Conservation (phyloP, 177 flowering plant genomes). For the Telopea speciosissima region DNA sequence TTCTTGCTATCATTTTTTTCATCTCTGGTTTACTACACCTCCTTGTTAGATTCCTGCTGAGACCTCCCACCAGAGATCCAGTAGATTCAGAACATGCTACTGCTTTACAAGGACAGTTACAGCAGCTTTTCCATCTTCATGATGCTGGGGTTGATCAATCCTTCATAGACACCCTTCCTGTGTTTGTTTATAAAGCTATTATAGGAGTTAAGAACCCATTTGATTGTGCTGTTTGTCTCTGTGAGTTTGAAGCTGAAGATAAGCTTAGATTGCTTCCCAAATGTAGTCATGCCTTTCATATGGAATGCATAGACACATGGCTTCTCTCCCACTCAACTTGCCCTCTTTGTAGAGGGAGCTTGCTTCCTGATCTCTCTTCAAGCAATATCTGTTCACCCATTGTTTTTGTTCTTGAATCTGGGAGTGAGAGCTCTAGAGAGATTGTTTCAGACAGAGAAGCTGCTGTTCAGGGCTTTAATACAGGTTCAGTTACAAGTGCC, state of each 20-base stretch:
- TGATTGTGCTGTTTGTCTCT: slow-evolving; percentile 94
- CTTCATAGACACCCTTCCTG: slow-evolving; percentile 80
- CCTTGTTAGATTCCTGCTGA: slow-evolving; percentile 65
- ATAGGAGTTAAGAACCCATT: slow-evolving; percentile 77
- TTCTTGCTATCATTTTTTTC: slow-evolving; percentile 82
- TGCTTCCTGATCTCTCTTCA: slow-evolving; percentile 53
- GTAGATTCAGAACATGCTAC: slow-evolving; percentile 60
- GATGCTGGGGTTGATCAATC: slow-evolving; percentile 94
- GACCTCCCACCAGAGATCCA: slow-evolving; percentile 46
- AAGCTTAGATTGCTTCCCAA: slow-evolving; percentile 79
- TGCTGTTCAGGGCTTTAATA: slow-evolving; percentile 12
- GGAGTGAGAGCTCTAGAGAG: slow-evolving; percentile 69
- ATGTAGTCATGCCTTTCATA: slow-evolving; percentile 94
- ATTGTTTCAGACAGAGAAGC: slow-evolving; percentile 32
- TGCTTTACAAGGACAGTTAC: slow-evolving; percentile 90
- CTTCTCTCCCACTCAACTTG: slow-evolving; percentile 94
- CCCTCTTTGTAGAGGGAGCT: slow-evolving; percentile 76
- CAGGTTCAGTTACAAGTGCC: slow-evolving; percentile 24
- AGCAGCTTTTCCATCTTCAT: slow-evolving; percentile 85
- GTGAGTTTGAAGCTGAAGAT: slow-evolving; percentile 84
- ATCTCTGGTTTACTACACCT: slow-evolving; percentile 85
- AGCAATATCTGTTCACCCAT: slow-evolving; percentile 40
- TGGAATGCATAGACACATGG: slow-evolving; percentile 95
- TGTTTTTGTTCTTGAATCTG: slow-evolving; percentile 80
- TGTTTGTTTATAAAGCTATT: slow-evolving; percentile 72